These are phyloP conservation scores for Dictyostelium discoideum DNA, from an alignment of 78 protist species.

Conservation along the genomic window DNA sequence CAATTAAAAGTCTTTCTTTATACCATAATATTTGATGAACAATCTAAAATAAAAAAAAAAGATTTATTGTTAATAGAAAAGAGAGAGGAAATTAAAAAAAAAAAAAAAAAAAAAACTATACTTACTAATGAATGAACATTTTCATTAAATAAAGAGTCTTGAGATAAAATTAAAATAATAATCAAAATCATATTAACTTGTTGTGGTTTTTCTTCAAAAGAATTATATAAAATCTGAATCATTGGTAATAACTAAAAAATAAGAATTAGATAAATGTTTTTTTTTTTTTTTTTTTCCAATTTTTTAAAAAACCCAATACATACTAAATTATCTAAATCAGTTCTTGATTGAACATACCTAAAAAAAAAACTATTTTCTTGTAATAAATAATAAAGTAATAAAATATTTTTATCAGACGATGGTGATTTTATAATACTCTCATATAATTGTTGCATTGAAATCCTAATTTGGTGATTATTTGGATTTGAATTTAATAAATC, in stretches of 20 bases:
- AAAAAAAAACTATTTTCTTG: constrained; percentile 77
- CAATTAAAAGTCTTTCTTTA: constrained; percentile 69
- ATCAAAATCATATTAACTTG: constrained; percentile 82
- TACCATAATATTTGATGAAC: constrained; percentile 76
- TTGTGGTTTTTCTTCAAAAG: constrained; percentile 75
- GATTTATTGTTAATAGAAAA: not conserved
- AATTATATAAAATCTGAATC: constrained; percentile 57
- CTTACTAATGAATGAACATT: constrained; percentile 75
- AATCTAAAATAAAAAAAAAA: constrained; percentile 16
- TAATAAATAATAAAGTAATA: constrained; percentile 82
- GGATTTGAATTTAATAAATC: not conserved
- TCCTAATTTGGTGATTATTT: not conserved
- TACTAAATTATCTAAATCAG: constrained; percentile 75
- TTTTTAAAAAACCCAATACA: not conserved
- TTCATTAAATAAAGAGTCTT: constrained; percentile 74
- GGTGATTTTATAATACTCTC: constrained; percentile 50
- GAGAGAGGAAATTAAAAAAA: no score
- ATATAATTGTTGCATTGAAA: constrained; percentile 71
- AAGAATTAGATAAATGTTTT: not conserved
- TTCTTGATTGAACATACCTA: constrained; percentile 79
- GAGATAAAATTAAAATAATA: constrained; percentile 69
- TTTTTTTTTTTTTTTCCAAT: not conserved
- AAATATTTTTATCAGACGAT: constrained; percentile 60
- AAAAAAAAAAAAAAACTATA: not conserved
- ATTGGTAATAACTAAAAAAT: constrained; percentile 60